Evolutionary conservation across 2,329 filamentous ascomycete genomes (phyloP).

Genomic region (Biscogniauxia sp.): DNA sequence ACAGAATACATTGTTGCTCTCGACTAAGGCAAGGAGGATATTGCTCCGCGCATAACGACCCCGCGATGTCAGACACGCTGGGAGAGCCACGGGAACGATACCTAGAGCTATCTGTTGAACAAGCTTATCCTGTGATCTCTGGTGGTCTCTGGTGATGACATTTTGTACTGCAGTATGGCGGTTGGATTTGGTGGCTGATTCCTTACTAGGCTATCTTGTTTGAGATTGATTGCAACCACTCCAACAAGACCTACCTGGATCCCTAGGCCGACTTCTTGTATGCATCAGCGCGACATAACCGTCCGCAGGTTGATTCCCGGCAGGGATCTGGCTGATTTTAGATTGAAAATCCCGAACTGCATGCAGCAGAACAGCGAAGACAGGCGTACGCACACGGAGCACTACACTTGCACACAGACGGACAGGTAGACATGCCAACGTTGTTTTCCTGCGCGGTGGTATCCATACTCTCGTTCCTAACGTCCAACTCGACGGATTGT

Average conservation of each 20-base stretch:
- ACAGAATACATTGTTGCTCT: background rate
- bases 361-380: background rate
- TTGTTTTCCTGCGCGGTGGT: background rate
- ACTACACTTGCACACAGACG: background rate
- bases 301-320: background rate
- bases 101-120: background rate
- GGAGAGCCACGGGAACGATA: background rate
- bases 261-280: background rate
- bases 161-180: background rate
- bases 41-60: background rate
- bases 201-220: background rate
- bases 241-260: background rate
- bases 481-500: background rate
- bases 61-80: background rate
- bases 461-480: background rate
- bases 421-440: background rate
- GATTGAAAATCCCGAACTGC: background rate
- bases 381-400: background rate
- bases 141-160: background rate
- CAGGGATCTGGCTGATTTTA: background rate
- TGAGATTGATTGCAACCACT: conserved; percentile 4
- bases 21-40: background rate
- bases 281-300: background rate
- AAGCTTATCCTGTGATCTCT: background rate
- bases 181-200: background rate